Base-by-base conservation (phyloP, 2,329 filamentous ascomycete species). In the Bertia moriformis region DNA sequence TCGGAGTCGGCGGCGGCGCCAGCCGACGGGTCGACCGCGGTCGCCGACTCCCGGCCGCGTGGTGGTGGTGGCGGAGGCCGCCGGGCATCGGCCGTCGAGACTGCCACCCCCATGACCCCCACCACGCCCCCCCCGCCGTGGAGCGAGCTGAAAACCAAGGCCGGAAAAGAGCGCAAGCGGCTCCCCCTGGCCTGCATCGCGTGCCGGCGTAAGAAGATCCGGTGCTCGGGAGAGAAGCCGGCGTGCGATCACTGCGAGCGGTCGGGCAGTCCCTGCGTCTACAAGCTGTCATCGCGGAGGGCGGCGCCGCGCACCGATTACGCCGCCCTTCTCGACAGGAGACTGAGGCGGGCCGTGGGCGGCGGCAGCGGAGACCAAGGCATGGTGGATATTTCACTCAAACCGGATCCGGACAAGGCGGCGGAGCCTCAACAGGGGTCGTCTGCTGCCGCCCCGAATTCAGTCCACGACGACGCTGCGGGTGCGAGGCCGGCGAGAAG, bases 241-340 rank as follows among this genome's bases (percentile, higher is more conserved):
- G 85, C 88, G 1, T 98, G 91, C 67, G 95, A 94, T 58, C 91
- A 96, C 60, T 96, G 91, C 54, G 68, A 93, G 42, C 76, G 88
- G 41, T 93, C 88, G 39, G 75, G 89, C 33, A 93, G 93, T 48
- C 89, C 88, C 2, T 98, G 91, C 55, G 88, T 96, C 4, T 96
- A 96, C 69, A 96, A 96, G 54, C 86, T 94, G 43, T 95, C 88
- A 0, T 87, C 88, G 3, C 73, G 91, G 43, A 96, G 96, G 58
- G 87, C 89, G 1, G 87, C 88, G 3, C 91, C 91, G 2, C 73
- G 91, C 39, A 96, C 91, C 14, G 91, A 96, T 59, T 96, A 96
- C 59, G 96, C 96, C 91, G 87, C 88, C 33, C 96, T 96, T 87
- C 64, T 96, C 49, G 91, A 96, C 61, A 95, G 94, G 61, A 74